Percentiles rank a stretch among this genome's conserved stretches.
phyloP scores from a whole-genome alignment of 768 basidiomycete species.

The Xerocomellus amylosporus region DNA sequence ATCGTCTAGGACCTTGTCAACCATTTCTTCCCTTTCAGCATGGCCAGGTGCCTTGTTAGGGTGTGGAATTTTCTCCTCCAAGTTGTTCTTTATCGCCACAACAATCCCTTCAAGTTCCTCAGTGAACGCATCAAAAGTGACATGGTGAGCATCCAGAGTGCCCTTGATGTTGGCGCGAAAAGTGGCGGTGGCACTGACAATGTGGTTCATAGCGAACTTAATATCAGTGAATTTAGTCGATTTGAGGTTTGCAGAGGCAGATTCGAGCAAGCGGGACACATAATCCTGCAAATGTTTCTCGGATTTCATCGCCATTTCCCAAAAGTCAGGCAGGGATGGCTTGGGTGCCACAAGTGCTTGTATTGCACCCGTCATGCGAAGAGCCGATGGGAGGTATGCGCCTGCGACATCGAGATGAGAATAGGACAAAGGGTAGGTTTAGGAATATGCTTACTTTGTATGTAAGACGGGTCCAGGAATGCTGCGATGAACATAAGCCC shows the following conservation, averaged over 20 bases:
- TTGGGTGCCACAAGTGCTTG: not conserved
- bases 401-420: not conserved
- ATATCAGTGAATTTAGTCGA: slow-evolving; percentile 11
- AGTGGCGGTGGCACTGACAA: slow-evolving; percentile 9
- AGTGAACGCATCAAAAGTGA: slow-evolving; percentile 6
- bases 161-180: slow-evolving; percentile 12
- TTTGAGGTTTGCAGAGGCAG: not conserved
- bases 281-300: not conserved
- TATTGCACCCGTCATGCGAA: not conserved
- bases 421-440: not conserved
- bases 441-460: not conserved
- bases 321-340: slow-evolving; percentile 5
- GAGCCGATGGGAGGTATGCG: not conserved
- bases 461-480: not conserved
- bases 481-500: not conserved
- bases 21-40: not conserved
- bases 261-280: slow-evolving; percentile 5
- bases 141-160: slow-evolving; percentile 1
- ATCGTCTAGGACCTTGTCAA: slow-evolving; percentile 7
- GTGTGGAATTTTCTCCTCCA: slow-evolving; percentile 1
- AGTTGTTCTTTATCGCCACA: not conserved
- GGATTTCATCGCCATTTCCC: slow-evolving; percentile 6
- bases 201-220: not conserved
- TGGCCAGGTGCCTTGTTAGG: slow-evolving; percentile 3
- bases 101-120: slow-evolving; percentile 15